These are phyloP conservation scores for Leucocoprinus leucothites DNA, from an alignment of 768 basidiomycete genomes.

Conservation along the genomic window DNA sequence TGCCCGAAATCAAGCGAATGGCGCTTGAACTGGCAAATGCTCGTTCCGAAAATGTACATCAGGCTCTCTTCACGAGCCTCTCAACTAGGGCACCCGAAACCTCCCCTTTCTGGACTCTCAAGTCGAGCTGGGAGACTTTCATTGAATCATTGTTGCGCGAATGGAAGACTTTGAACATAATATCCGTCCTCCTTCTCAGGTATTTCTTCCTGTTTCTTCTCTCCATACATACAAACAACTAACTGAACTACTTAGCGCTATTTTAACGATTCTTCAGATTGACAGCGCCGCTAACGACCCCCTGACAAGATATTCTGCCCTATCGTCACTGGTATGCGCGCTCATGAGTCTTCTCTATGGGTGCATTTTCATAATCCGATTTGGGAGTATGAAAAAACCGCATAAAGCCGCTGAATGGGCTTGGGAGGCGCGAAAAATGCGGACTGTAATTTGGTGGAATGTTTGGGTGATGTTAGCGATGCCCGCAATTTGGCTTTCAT, in stretches of 20 bases:
- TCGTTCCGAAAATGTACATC: slow-evolving; percentile 1
- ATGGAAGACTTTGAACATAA: slow-evolving; percentile 35
- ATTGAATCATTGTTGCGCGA: slow-evolving; percentile 29
- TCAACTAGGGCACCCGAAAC: neutral
- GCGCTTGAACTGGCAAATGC: slow-evolving; percentile 21
- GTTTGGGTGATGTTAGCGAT: slow-evolving; percentile 67
- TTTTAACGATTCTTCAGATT: slow-evolving; percentile 33
- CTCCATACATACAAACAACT: neutral
- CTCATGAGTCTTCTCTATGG: slow-evolving; percentile 63
- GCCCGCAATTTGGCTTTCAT: slow-evolving; percentile 63
- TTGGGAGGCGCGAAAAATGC: slow-evolving; percentile 46
- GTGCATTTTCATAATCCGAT: slow-evolving; percentile 62
- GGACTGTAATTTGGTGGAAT: slow-evolving; percentile 44
- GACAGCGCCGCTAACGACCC: slow-evolving; percentile 45
- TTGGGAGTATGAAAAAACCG: slow-evolving; percentile 62
- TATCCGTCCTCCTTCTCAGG: slow-evolving; percentile 30
- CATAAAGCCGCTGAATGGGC: slow-evolving; percentile 65
- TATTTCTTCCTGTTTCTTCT: slow-evolving; percentile 10
- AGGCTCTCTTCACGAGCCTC: slow-evolving; percentile 6
- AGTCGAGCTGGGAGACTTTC: slow-evolving; percentile 26
- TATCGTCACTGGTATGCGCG: slow-evolving; percentile 56
- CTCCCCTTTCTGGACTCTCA: slow-evolving; percentile 20
- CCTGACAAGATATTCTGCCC: slow-evolving; percentile 51
- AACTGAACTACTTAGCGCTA: slow-evolving; percentile 21
- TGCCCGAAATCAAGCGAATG: slow-evolving; percentile 47